Percentiles rank a stretch among this genome's conserved stretches.
phyloP scores from a whole-genome alignment of 305 asterid species.

The Solanum hybrid region DNA sequence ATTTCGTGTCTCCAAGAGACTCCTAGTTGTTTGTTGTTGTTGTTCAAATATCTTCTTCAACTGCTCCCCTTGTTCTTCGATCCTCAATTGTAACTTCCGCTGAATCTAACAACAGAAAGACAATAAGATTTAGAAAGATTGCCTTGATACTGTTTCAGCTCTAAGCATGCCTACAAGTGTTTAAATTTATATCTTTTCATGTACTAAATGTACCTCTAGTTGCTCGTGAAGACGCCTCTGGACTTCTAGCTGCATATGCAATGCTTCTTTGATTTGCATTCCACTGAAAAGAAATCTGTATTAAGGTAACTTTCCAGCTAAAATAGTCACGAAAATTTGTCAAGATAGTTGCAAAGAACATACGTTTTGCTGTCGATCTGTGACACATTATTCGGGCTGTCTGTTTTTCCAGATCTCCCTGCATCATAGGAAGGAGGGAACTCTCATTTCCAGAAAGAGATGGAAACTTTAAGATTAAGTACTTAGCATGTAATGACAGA shows the following conservation, averaged over 20 bases:
- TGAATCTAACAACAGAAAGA: slow-evolving; percentile 35
- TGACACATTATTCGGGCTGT: slow-evolving; percentile 16
- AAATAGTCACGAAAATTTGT: not conserved
- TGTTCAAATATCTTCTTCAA: slow-evolving; percentile 59
- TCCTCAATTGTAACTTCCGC: slow-evolving; percentile 58
- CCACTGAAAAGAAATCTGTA: slow-evolving; percentile 35
- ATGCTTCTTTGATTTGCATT: slow-evolving; percentile 69
- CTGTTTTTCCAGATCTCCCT: slow-evolving; percentile 47
- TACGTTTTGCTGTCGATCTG: slow-evolving; percentile 46
- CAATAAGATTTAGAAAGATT: not conserved
- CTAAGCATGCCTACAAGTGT: not conserved
- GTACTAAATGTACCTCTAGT: slow-evolving; percentile 46
- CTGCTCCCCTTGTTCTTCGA: slow-evolving; percentile 71
- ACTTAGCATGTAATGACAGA: not conserved
- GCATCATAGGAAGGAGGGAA: slow-evolving; percentile 5
- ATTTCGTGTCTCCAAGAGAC: slow-evolving; percentile 26
- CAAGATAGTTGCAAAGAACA: not conserved
- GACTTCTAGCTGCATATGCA: slow-evolving; percentile 74
- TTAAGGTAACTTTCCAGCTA: not conserved
- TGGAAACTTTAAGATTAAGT: not conserved
- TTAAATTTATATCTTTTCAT: not conserved
- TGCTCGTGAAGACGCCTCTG: slow-evolving; percentile 89
- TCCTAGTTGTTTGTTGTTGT: slow-evolving; percentile 43
- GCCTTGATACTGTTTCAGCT: not conserved
- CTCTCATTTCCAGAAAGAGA: not conserved